phyloP scores from a whole-genome alignment of 345 rosid genomes.

The Euphorbia lathyris region DNA sequence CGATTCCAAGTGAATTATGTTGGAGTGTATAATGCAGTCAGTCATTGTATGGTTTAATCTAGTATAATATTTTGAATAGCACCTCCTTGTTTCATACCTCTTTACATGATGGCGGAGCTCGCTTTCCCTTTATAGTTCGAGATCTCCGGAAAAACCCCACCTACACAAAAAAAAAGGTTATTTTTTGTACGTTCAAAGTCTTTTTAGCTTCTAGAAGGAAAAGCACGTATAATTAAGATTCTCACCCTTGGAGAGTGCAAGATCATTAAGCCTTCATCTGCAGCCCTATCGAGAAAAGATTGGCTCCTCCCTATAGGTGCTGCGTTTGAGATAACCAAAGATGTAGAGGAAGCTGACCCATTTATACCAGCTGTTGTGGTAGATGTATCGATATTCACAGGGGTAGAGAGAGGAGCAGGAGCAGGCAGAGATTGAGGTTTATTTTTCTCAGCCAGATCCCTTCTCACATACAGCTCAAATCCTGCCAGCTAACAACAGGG shows the following conservation, averaged over 20 bases:
- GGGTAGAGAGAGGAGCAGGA: conserved; percentile 4
- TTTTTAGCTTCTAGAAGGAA: conserved; percentile 9
- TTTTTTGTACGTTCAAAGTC: conserved; percentile 17
- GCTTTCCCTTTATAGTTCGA: conserved; percentile 74
- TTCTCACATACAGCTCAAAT: conserved; percentile 58
- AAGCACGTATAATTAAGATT: conserved; percentile 9
- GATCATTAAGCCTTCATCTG: conserved; percentile 70
- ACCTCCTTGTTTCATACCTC: conserved; percentile 51
- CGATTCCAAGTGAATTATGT: background rate
- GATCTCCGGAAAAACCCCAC: conserved; percentile 82
- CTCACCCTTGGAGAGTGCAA: conserved; percentile 81
- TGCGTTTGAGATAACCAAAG: conserved; percentile 57
- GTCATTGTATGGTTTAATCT: background rate
- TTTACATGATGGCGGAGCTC: conserved; percentile 79
- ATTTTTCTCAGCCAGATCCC: conserved; percentile 45
- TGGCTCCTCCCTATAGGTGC: conserved; percentile 33
- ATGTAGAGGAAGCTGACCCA: conserved; percentile 53
- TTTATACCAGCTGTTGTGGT: conserved; percentile 28
- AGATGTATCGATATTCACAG: conserved; percentile 22
- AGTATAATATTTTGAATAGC: background rate
- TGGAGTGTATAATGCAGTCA: background rate
- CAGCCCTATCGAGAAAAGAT: conserved; percentile 55
- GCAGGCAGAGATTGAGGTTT: conserved; percentile 29
- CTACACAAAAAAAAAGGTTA: conserved; percentile 35
- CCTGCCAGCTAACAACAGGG: conserved; percentile 55